phyloP scores from a whole-genome alignment of 2,329 filamentous ascomycete genomes.

The Colletotrichum echinochloae region DNA sequence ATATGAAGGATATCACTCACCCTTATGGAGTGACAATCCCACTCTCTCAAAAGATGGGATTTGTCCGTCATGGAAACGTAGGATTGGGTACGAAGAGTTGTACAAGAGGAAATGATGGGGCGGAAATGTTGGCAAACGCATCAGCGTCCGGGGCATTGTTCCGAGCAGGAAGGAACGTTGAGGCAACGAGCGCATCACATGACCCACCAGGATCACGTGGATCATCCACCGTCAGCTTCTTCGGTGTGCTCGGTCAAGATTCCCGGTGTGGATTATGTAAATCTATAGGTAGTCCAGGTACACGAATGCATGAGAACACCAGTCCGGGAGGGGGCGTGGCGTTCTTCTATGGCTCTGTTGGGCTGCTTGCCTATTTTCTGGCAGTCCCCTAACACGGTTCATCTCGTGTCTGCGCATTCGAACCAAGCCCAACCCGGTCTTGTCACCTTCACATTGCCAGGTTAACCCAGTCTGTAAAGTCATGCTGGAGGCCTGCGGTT shows the following conservation, averaged over 20 bases:
- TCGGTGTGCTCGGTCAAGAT: background rate
- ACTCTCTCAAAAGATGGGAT: background rate
- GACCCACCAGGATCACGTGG: background rate
- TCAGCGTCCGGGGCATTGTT: background rate
- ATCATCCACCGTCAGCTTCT: too few species aligned
- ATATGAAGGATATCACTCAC: background rate
- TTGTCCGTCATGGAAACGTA: background rate
- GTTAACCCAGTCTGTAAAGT: constrained; percentile 11
- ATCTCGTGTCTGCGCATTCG: constrained; percentile 27
- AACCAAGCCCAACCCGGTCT: background rate
- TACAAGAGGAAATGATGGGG: background rate
- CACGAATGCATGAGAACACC: too few species aligned
- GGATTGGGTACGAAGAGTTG: background rate
- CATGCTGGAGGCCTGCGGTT: background rate
- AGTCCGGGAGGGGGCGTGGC: too few species aligned
- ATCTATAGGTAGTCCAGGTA: too few species aligned
- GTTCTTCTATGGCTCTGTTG: constrained; percentile 13
- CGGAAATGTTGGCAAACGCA: background rate
- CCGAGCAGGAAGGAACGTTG: background rate
- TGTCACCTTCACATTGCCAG: constrained; percentile 11
- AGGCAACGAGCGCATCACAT: background rate
- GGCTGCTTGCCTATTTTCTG: too few species aligned
- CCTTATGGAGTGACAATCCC: background rate
- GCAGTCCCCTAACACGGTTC: constrained; percentile 20
- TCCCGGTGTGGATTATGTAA: background rate